Evolutionary conservation across 2,329 filamentous ascomycete species (phyloP).

Genomic region (Aspergillus costaricaensis): DNA sequence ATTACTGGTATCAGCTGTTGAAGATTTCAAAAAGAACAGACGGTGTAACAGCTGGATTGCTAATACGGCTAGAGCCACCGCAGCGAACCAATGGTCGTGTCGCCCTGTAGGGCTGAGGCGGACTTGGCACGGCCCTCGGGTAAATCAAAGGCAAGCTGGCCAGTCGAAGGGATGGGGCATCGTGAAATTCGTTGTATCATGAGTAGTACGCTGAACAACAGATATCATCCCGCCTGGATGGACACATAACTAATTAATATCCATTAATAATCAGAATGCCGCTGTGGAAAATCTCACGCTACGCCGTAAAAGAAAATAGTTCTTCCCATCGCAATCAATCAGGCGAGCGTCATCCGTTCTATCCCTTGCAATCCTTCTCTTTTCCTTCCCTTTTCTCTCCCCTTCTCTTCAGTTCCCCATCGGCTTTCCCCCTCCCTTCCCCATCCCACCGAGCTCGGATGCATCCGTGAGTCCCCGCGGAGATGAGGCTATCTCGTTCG

Average conservation of each 20-base stretch:
- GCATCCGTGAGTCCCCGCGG: conserved; percentile 10
- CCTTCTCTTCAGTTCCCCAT: neutral
- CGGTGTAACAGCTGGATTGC: too few relatives aligned
- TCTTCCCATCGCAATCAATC: neutral
- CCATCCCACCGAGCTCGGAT: conserved; percentile 6
- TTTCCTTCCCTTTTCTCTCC: conserved; percentile 3
- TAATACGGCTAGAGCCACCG: neutral
- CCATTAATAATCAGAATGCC: neutral
- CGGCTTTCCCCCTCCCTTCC: neutral
- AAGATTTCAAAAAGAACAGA: too few relatives aligned
- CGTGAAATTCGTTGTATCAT: neutral
- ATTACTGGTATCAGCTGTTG: too few relatives aligned
- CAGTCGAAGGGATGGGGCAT: neutral
- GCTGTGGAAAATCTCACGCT: neutral
- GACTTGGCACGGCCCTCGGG: conserved; percentile 23
- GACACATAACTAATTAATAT: too few relatives aligned
- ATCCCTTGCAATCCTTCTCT: conserved; percentile 12
- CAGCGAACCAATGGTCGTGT: conserved; percentile 10
- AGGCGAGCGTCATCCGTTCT: neutral
- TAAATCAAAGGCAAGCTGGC: neutral
- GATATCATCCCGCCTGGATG: neutral
- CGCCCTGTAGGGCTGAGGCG: conserved; percentile 36
- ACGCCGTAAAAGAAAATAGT: neutral
- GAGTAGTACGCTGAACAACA: neutral
- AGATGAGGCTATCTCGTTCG: conserved; percentile 7